Percentiles rank a stretch among this genome's conserved stretches.
Conservation (phyloP, 345 rosid genomes). For the Pugionium cornutum region DNA sequence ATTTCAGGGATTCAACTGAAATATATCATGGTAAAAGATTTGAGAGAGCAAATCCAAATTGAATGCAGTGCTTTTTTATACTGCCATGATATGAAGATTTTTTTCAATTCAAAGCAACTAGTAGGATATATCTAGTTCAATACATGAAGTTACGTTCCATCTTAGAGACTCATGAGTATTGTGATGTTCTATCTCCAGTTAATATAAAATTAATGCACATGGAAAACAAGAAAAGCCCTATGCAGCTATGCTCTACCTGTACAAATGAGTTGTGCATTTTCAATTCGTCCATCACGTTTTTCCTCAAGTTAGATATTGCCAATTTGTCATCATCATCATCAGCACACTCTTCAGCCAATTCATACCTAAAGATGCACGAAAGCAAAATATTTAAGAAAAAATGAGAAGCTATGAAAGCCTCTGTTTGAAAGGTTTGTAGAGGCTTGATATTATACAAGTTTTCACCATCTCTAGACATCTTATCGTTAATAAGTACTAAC, state of each 20-base stretch:
- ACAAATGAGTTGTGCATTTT: conserved; percentile 76
- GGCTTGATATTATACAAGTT: not conserved
- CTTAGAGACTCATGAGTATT: conserved; percentile 3
- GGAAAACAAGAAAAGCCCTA: conserved; percentile 1
- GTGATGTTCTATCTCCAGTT: conserved; percentile 1
- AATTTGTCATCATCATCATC: conserved; percentile 92
- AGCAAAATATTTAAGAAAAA: not conserved
- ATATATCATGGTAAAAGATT: not conserved
- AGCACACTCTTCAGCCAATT: conserved; percentile 85
- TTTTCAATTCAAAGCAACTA: not conserved
- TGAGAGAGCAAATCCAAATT: not conserved
- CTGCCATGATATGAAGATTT: not conserved
- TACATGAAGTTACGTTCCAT: conserved; percentile 1
- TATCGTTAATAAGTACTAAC: not conserved
- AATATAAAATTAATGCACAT: not conserved
- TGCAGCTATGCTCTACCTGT: conserved; percentile 43
- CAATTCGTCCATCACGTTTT: conserved; percentile 65
- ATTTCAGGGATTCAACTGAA: not conserved
- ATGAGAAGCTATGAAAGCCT: conserved; percentile 20
- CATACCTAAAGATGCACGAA: conserved; percentile 53
- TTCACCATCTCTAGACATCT: not conserved
- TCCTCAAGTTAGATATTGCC: conserved; percentile 71
- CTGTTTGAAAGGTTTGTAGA: not conserved
- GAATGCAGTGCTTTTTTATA: not conserved
- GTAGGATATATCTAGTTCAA: not conserved